Conservation (phyloP, 306 rosid genomes). For the Biancaea sappan region DNA sequence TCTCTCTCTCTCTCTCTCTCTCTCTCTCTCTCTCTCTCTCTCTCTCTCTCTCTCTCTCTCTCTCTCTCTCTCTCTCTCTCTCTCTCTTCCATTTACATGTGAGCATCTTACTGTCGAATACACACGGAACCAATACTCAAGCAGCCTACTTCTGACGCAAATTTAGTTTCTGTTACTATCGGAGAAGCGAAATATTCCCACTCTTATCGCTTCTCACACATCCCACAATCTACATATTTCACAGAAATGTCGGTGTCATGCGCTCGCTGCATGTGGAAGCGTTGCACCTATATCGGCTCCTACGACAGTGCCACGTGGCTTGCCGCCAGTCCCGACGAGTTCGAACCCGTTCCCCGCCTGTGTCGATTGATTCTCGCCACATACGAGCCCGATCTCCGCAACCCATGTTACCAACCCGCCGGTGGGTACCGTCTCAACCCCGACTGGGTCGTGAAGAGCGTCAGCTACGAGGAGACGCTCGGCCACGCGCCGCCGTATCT, state of each 20-base stretch:
- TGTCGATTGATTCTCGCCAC: constrained; percentile 83
- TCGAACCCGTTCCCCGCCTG: constrained; percentile 71
- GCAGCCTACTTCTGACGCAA: background rate
- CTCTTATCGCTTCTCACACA: background rate
- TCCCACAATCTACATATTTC: constrained; percentile 1
- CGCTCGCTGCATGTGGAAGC: constrained; percentile 86
- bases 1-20: too few species aligned
- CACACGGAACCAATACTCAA: background rate
- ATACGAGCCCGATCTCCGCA: constrained; percentile 74
- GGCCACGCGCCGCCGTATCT: constrained; percentile 85
- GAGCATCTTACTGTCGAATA: background rate
- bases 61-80: too few species aligned
- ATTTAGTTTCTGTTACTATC: background rate
- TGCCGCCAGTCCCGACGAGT: constrained; percentile 63
- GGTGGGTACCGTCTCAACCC: constrained; percentile 68
- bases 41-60: too few species aligned
- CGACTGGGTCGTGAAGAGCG: constrained; percentile 63
- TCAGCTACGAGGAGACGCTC: constrained; percentile 47
- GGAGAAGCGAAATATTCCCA: background rate
- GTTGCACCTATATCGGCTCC: constrained; percentile 87
- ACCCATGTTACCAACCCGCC: constrained; percentile 41
- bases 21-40: too few species aligned
- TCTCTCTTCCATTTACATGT: background rate
- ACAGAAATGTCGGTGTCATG: constrained; percentile 65
- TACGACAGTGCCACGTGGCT: constrained; percentile 89